Evolutionary conservation across 2,329 filamentous ascomycete genomes (phyloP).

Genomic region (Cercospora berteroae): DNA sequence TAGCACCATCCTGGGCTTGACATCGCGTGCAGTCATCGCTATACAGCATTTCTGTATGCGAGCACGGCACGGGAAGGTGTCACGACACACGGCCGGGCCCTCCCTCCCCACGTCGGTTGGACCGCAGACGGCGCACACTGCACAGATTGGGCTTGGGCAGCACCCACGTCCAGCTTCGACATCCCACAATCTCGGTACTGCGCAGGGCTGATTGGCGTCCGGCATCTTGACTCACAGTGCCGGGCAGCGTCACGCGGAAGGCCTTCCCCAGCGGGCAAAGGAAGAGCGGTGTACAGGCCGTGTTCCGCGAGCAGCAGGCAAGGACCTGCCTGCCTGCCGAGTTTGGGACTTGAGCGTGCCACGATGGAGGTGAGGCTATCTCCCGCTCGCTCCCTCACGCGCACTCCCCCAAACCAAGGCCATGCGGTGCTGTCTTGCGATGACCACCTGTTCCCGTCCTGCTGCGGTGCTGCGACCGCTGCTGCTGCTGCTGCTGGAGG

Average conservation of each 20-base stretch:
- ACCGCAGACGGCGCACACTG: background rate
- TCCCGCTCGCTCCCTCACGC: conserved; percentile 1
- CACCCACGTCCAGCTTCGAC: background rate
- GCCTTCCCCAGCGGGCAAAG: conserved; percentile 11
- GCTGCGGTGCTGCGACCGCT: background rate
- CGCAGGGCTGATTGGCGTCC: conserved; percentile 9
- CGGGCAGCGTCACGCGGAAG: conserved; percentile 18
- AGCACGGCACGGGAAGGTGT: background rate
- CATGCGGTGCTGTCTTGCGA: conserved; percentile 9
- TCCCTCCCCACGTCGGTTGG: background rate
- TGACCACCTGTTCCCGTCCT: conserved; percentile 10
- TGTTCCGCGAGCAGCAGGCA: conserved; percentile 18
- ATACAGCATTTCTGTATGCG: background rate
- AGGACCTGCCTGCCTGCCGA: conserved; percentile 10
- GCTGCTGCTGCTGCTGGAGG: conserved; percentile 4
- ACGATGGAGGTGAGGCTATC: conserved; percentile 22
- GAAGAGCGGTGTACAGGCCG: conserved; percentile 15
- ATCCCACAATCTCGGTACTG: conserved; percentile 18
- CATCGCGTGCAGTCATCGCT: background rate
- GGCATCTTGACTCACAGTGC: conserved; percentile 22
- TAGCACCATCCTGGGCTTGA: background rate
- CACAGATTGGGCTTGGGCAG: background rate
- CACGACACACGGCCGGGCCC: background rate
- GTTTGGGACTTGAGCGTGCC: conserved; percentile 20
- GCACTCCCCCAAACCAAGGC: background rate